Conservation (phyloP, 495 filamentous ascomycete genomes). For the Aspergillus leporis region DNA sequence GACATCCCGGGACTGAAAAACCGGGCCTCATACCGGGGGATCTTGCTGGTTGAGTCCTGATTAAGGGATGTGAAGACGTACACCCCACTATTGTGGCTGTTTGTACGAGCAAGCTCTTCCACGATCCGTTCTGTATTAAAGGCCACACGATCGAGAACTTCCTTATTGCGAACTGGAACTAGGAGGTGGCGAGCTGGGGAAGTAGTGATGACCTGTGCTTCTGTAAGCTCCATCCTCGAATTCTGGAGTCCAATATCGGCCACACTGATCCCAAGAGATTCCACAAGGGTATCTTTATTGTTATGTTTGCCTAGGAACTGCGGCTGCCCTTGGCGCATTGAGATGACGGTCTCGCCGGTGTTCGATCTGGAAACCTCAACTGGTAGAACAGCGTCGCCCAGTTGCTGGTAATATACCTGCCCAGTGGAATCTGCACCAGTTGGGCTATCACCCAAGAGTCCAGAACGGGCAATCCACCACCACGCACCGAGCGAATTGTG, state of each 20-base stretch:
- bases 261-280: constrained; percentile 4
- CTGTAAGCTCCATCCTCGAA: background rate
- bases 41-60: background rate
- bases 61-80: constrained; percentile 12
- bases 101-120: constrained; percentile 9
- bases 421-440: background rate
- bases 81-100: constrained; percentile 16
- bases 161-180: constrained; percentile 13
- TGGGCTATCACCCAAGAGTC: background rate
- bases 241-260: constrained; percentile 6
- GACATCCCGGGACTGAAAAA: constrained; percentile 22
- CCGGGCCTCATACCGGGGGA: constrained; percentile 8
- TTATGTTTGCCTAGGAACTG: constrained; percentile 15
- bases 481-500: constrained; percentile 22
- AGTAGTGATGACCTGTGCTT: constrained; percentile 15
- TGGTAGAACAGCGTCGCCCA: constrained; percentile 13
- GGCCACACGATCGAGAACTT: constrained; percentile 4
- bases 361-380: constrained; percentile 1
- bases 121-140: constrained; percentile 9
- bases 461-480: constrained; percentile 20
- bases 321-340: constrained; percentile 12
- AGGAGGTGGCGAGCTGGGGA: constrained; percentile 21
- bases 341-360: background rate
- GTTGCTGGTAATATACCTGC: constrained; percentile 11
- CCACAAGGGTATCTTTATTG: constrained; percentile 7